Evolutionary conservation across 805 yeast species (phyloP), one percentile per base, ranked within the genome.

Genomic region (Aciculoconidium aculeatum): DNA sequence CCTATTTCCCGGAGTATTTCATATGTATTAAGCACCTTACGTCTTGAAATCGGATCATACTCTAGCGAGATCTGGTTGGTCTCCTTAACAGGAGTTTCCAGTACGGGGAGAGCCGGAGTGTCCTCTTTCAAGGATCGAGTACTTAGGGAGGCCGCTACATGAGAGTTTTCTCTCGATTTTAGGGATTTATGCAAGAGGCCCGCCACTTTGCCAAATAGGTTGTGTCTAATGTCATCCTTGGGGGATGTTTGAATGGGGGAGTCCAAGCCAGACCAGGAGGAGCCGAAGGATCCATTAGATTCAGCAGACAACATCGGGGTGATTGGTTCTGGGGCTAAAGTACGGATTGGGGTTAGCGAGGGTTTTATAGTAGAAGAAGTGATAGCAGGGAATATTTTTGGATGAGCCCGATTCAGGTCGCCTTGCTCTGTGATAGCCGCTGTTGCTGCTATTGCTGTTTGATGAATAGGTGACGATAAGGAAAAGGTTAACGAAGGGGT

Each of bases 1-100:
- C 98, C 98, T 16, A 92, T 66, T 58, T 88, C 96, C 15, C 72
- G 67, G 17, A 87, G 58, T 20, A 92, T 83, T 55, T 92, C 98
- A 51, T 88, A 92, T 0, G 94, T 77, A 57, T 92, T 92, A 37
- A 92, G 66, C 19, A 80, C 76, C 50, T 88, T 83, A 28, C 92
- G 73, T 37, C 80, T 77, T 1, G 80, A 76, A 4, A 81, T 71
- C 0, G 97, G 96, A 53, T 92, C 95, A 57, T 85, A 87, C 43
- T 88, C 95, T 21, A 90, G 70, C 19, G 70, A 73, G 10, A 92
- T 84, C 35, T 72, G 72, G 35, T 72, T 77, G 1, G 96, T 88
- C 51, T 90, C 96, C 48, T 82, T 86, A 5, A 88, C 96, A 16
- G 34, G 15, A 26, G 24, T 7, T 7, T 23, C 13, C 25, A 11